Base-by-base conservation (phyloP, 2,329 filamentous ascomycete species). In the Elsinoe batatas region DNA sequence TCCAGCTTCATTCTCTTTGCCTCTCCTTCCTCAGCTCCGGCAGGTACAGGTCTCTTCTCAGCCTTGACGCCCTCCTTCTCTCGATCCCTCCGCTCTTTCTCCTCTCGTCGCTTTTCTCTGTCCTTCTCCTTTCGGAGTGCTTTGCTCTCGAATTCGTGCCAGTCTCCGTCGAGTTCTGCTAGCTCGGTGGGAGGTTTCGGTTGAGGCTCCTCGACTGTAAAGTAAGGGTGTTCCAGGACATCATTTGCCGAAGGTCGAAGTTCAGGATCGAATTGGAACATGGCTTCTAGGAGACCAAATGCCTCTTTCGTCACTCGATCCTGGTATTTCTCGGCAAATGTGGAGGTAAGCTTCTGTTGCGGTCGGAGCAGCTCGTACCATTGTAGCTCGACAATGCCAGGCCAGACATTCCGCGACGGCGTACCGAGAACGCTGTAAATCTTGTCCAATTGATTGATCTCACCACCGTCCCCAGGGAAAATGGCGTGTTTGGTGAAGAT, bases 111-210 rank as follows among this genome's bases (percentile, higher is more conserved):
- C 15, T 74, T 75, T 63, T 83, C 80, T 59, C 78, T 76, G 58
- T 84, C 81, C 63, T 90, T 91, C 69, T 96, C 91, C 63, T 93
- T 93, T 32, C 93, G 80, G 22, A 95, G 77, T 13, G 90, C 91
- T 73, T 98, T 98, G 56, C 89, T 95, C 73, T 98, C 93, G 65
- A 97, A 95, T 68, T 98, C 93, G 67, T 98, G 93, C 93, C 93
- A 98, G 64, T 98, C 93, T 18, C 93, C 93, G 63, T 93, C 82
- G 30, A 98, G 79, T 49, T 84, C 76, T 58, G 85, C 83, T 50
- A 98, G 79, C 83, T 95, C 91, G 61, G 84, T 76, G 38, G 90
- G 88, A 65, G 94, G 88, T 64, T 80, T 80, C 18, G 91, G 77
- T 56, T 76, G 70, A 15, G 93, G 91, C 62, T 88, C 83, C 71